Conservation (phyloP, 805 yeast genomes). For the Candida maris region DNA sequence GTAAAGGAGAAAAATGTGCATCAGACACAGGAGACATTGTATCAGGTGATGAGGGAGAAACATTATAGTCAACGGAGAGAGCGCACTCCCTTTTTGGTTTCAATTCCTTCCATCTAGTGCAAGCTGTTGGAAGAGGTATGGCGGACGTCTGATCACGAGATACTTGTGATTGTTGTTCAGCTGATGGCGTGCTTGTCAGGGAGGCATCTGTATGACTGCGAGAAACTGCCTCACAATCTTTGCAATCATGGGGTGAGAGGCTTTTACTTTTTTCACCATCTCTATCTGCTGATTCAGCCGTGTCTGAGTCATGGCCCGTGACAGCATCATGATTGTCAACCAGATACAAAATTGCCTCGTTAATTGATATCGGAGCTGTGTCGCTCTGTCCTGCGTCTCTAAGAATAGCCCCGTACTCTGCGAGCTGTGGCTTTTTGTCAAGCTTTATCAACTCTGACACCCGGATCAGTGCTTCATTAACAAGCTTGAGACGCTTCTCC, state of each 20-base stretch:
- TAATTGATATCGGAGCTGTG: conserved; percentile 36
- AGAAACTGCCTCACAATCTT: too few species aligned
- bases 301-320: neutral
- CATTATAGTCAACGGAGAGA: conserved; percentile 14
- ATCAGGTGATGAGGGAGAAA: conserved; percentile 24
- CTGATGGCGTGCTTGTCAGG: too few species aligned
- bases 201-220: too few species aligned
- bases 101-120: too few species aligned
- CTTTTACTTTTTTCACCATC: too few species aligned
- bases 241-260: too few species aligned
- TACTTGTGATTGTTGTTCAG: too few species aligned
- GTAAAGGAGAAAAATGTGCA: conserved; percentile 19
- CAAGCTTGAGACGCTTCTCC: conserved; percentile 52
- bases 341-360: conserved; percentile 43
- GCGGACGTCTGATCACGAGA: too few species aligned
- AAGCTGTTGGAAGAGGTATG: too few species aligned
- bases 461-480: conserved; percentile 48
- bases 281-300: too few species aligned
- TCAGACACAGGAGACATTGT: conserved; percentile 24
- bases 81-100: conserved; percentile 4
- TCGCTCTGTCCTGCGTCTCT: conserved; percentile 18
- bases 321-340: conserved; percentile 36
- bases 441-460: conserved; percentile 28
- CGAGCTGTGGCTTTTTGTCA: conserved; percentile 10
- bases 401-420: conserved; percentile 11